Evolutionary conservation across 2,329 filamentous ascomycete genomes (phyloP).

Genomic region (Calonectria pteridis): DNA sequence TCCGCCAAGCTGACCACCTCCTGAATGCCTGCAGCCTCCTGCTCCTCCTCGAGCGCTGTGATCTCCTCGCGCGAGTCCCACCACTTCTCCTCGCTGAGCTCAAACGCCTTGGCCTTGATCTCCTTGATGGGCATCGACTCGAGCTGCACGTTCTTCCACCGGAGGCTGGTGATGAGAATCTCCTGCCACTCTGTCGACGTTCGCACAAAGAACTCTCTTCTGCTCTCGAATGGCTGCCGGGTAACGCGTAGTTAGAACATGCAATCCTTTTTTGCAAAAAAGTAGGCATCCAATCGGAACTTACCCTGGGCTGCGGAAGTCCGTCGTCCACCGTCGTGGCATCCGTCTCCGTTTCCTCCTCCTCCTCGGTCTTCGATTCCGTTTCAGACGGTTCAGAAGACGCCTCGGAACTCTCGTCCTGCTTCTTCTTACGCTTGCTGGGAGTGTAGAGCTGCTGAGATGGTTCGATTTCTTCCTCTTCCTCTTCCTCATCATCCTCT

Average conservation of each 20-base stretch:
- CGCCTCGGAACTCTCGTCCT: constrained; percentile 56
- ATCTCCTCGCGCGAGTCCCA: constrained; percentile 98
- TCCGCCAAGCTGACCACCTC: constrained; percentile 92
- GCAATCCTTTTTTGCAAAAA: neutral
- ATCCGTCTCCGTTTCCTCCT: constrained; percentile 61
- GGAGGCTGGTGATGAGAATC: constrained; percentile 80
- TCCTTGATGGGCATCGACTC: constrained; percentile 86
- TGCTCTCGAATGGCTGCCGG: constrained; percentile 83
- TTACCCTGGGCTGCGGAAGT: constrained; percentile 76
- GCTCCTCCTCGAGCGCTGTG: constrained; percentile 90
- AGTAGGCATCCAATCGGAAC: constrained; percentile 29
- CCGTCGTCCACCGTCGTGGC: constrained; percentile 76
- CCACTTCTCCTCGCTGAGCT: constrained; percentile 95
- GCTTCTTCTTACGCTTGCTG: constrained; percentile 70
- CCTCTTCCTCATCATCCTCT: constrained; percentile 66
- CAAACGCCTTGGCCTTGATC: constrained; percentile 90
- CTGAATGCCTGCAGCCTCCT: constrained; percentile 93
- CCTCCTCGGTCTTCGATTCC: constrained; percentile 50
- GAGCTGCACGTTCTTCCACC: constrained; percentile 74
- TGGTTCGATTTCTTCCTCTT: constrained; percentile 63
- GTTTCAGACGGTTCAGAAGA: constrained; percentile 46
- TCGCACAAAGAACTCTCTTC: constrained; percentile 91
- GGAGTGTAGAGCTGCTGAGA: constrained; percentile 60
- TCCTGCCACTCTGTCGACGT: constrained; percentile 94
- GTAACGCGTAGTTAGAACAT: constrained; percentile 14